Base-by-base conservation (phyloP, 352 stramenopile species). In the Globisporangium heterothallicum region DNA sequence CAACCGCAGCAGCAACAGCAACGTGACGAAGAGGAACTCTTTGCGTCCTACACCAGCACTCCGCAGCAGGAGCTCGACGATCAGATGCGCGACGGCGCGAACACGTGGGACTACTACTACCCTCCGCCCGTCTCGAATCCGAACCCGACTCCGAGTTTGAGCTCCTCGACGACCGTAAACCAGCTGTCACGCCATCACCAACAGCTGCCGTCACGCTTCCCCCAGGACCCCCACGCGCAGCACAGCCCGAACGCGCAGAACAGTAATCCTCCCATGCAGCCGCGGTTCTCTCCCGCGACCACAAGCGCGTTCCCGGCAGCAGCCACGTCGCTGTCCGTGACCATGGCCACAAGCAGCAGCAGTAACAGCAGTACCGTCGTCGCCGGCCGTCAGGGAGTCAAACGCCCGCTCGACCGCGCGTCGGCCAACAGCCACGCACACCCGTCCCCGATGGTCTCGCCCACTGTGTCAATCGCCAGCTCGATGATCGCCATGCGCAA, bases 401-500 rank as follows among this genome's bases (percentile, higher is more conserved):
- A 87, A 58, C 72, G 78, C 2, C 55, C 59, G 10, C 68, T 64
- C 51, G 66, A 80, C 14, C 52, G 40, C n/a, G 43, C 53, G 26
- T 18, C 42, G 16, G 38, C 52, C 46, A 52, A 35, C 56, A n/a
- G n/a, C 58, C 41, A 38, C n/a, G 32, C 32, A n/a, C 32, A 38
- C 32, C n/a, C 32, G 32, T 36, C 27, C 4, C 38, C 65, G 18
- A 68, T 68, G 53, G 42, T 61, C 24, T 85, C 74, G n/a, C 62
- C 77, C 8, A 80, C 72, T 1, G 56, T 69, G 0, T 67, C 72
- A 12, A 68, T 86, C 10, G 76, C 70, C 25, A 83, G 64, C 44
- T 90, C 78, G 21, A 87, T 90, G 76, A 46, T 90, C 47, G 70
- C 76, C 16, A 90, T 90, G 78, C 70, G 70, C 3, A 63, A 61